phyloP scores from a whole-genome alignment of 441 rosid genomes.

The Cnidoscolus chayamansa region DNA sequence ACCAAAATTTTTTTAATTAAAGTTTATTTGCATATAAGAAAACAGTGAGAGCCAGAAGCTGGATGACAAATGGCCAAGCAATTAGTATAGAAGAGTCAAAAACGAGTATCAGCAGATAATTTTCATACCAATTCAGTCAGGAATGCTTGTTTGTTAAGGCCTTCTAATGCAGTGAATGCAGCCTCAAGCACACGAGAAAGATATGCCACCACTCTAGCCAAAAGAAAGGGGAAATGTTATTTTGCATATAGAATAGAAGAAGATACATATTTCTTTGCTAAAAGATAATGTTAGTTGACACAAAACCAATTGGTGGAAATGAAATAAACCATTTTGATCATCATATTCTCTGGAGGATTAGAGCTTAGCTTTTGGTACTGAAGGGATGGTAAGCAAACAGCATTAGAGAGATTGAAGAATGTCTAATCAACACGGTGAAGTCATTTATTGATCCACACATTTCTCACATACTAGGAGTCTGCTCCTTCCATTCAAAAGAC shows the following conservation, averaged over 20 bases:
- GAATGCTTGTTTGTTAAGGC: conserved; percentile 98
- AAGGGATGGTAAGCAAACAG: background rate
- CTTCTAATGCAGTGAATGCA: conserved; percentile 94
- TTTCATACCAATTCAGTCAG: conserved; percentile 83
- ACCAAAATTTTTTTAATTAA: background rate
- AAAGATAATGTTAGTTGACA: background rate
- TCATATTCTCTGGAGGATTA: background rate
- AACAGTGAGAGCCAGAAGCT: background rate
- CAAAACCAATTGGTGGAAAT: background rate
- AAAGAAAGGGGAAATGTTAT: conserved; percentile 23
- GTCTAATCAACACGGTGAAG: background rate
- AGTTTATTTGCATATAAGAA: conserved; percentile 4
- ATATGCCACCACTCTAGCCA: conserved; percentile 85
- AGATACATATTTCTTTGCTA: background rate
- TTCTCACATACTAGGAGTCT: background rate
- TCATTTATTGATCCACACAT: background rate
- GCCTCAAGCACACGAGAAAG: conserved; percentile 97
- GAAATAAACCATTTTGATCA: background rate
- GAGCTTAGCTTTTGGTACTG: background rate
- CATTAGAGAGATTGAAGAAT: background rate
- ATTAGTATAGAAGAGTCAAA: conserved; percentile 1
- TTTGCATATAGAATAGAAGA: conserved; percentile 15
- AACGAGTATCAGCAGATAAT: conserved; percentile 12
- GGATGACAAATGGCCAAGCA: background rate
- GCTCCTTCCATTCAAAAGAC: conserved; percentile 10